A percentile compares a stretch with the other conserved stretches of the same genome.
phyloP scores from a whole-genome alignment of 495 filamentous ascomycete species.

The Cercophora sp. region DNA sequence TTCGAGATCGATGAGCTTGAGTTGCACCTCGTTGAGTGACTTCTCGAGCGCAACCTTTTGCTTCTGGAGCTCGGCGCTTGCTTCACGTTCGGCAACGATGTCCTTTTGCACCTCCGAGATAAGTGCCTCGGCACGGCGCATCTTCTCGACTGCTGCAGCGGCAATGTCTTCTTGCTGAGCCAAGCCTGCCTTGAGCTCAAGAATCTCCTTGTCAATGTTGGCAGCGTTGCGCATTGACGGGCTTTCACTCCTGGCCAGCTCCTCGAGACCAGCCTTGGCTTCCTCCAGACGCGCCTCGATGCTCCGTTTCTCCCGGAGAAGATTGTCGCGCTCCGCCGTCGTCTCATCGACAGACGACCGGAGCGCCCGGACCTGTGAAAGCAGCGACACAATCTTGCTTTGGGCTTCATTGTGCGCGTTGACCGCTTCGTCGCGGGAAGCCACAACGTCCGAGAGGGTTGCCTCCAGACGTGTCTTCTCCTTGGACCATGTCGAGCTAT shows the following conservation, averaged over 20 bases:
- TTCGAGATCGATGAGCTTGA: conserved; percentile 86
- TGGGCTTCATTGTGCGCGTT: conserved; percentile 94
- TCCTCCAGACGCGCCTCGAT: conserved; percentile 84
- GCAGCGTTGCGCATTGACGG: conserved; percentile 91
- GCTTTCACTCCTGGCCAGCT: conserved; percentile 79
- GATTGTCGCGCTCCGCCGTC: conserved; percentile 75
- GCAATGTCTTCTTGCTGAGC: conserved; percentile 94
- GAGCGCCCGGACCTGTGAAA: conserved; percentile 86
- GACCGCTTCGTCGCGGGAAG: conserved; percentile 87
- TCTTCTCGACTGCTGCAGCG: conserved; percentile 90
- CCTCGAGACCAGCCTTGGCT: conserved; percentile 86
- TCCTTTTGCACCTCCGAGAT: conserved; percentile 90
- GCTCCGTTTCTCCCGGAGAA: conserved; percentile 84
- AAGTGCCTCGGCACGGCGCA: conserved; percentile 92
- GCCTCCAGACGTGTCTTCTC: conserved; percentile 91
- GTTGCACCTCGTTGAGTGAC: conserved; percentile 82
- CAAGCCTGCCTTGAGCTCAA: conserved; percentile 84
- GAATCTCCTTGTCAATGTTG: conserved; percentile 79
- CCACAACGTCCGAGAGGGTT: conserved; percentile 81
- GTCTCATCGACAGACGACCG: conserved; percentile 83
- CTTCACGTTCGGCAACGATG: conserved; percentile 83
- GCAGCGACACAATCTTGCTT: conserved; percentile 78
- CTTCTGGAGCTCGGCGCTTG: conserved; percentile 78
- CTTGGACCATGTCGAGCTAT: conserved; percentile 96
- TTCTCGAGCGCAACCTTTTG: conserved; percentile 92